A percentile compares a stretch with the other conserved stretches of the same genome.
These are phyloP conservation scores for Diaporthe eres DNA, from an alignment of 2,329 filamentous ascomycete species.

Conservation along the genomic window DNA sequence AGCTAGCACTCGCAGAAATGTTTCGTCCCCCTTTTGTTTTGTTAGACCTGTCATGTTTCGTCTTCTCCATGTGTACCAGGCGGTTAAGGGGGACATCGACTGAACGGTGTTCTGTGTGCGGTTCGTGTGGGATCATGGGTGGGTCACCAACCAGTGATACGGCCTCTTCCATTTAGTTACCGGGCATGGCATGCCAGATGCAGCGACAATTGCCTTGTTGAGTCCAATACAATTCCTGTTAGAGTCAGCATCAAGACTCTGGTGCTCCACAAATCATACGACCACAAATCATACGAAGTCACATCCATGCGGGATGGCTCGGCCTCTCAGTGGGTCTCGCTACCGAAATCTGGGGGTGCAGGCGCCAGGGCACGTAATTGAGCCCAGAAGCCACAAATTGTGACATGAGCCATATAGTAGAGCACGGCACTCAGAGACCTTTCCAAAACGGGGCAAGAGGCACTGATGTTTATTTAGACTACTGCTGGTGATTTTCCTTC, in stretches of 20 bases:
- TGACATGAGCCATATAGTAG: background rate
- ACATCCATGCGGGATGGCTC: conserved; percentile 15
- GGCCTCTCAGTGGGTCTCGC: conserved; percentile 15
- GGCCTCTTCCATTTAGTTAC: background rate
- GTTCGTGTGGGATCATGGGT: conserved; percentile 12
- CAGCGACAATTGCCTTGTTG: conserved; percentile 5
- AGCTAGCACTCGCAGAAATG: background rate
- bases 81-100: background rate
- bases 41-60: conserved; percentile 3
- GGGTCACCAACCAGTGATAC: background rate
- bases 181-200: conserved; percentile 1
- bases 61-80: conserved; percentile 22
- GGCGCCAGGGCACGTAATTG: conserved; percentile 23
- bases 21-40: background rate
- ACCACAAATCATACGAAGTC: conserved; percentile 25
- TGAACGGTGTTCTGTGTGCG: background rate
- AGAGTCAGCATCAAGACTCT: background rate
- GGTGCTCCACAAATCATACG: conserved; percentile 8
- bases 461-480: background rate
- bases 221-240: background rate
- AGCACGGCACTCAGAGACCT: background rate
- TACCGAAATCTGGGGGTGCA: conserved; percentile 8
- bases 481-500: background rate
- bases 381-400: background rate
- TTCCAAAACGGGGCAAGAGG: background rate